phyloP scores from a whole-genome alignment of 2,329 filamentous ascomycete genomes.

The Exophiala phaeomuriformis region DNA sequence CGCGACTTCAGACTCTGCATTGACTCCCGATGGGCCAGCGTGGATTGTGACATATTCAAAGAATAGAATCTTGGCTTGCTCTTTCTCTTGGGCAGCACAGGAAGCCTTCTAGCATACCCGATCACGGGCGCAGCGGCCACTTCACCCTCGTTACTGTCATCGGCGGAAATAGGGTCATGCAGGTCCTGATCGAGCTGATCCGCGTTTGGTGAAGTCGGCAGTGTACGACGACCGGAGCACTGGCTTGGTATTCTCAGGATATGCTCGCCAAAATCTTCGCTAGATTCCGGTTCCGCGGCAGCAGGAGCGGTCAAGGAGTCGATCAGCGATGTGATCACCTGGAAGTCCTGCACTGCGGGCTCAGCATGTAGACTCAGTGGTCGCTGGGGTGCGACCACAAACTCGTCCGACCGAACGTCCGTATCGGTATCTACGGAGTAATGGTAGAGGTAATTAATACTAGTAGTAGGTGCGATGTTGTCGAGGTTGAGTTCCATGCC shows the following conservation, averaged over 20 bases:
- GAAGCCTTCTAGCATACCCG: slow-evolving; percentile 19
- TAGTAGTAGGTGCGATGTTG: slow-evolving; percentile 2
- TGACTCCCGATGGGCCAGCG: slow-evolving; percentile 15
- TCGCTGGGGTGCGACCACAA: slow-evolving; percentile 1
- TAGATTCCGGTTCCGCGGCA: slow-evolving; percentile 34
- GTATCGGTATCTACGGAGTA: background rate
- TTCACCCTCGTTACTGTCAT: slow-evolving; percentile 22
- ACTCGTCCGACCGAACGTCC: background rate
- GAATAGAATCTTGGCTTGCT: slow-evolving; percentile 15
- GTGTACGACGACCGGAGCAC: background rate
- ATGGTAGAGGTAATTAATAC: slow-evolving; percentile 6
- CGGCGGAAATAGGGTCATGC: slow-evolving; percentile 8
- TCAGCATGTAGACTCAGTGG: slow-evolving; percentile 3
- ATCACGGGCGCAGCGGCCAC: slow-evolving; percentile 21
- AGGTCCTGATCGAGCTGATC: slow-evolving; percentile 19
- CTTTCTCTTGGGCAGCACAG: slow-evolving; percentile 13
- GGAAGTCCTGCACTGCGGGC: slow-evolving; percentile 10
- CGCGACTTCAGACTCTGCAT: slow-evolving; percentile 22
- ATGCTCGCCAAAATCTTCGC: slow-evolving; percentile 1
- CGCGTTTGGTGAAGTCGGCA: slow-evolving; percentile 5
- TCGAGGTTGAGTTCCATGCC: slow-evolving; percentile 20
- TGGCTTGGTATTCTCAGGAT: background rate
- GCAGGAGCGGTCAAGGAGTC: slow-evolving; percentile 55
- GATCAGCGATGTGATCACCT: slow-evolving; percentile 53
- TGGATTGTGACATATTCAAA: slow-evolving; percentile 11